Evolutionary conservation across 2,329 filamentous ascomycete species (phyloP), one percentile per base, ranked within the genome.

Genomic region (Venturia aucupariae): DNA sequence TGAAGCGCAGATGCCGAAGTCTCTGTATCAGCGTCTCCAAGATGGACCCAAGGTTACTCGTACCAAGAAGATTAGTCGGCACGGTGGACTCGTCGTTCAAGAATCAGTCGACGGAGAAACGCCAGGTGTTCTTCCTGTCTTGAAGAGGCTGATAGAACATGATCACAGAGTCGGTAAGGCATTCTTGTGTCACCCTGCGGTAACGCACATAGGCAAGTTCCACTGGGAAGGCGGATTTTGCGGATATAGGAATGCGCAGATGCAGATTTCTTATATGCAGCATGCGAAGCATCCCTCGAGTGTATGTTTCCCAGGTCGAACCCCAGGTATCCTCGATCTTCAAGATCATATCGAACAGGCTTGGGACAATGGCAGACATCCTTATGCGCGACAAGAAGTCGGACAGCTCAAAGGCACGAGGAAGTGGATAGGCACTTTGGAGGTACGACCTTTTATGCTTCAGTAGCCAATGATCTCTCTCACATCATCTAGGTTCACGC

Each of bases 231-330:
- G 92, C 27, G 90, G 91, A 6, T 97, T 97, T 73, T 97, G 93
- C 72, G 93, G 93, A 3, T 97, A 97, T 73, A 84, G 93, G 48
- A 97, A 96, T 71, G 95, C 96, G 39, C 94, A 97, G 73, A 95
- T 95, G 86, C 76, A 97, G 69, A 79, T 88, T 17, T 93, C 92
- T 0, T 92, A 90, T 72, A 84, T 97, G 24, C 84, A 87, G 65
- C 83, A 82, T 10, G 77, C 84, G 1, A 74, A 78, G 46, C 79
- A 79, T 15, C 75, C 79, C 15, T 90, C 89, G 0, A 75, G 82
- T 66, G 79, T 86, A 48, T 75, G 79, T 60, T 90, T 96, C 66
- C 74, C 79, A 1, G 77, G 79, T 4, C 62, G 77, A 1, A 78
- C 92, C 6, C 93, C 94, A 0, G 86, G 85, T 2, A 89, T 97